Evolutionary conservation across 306 rosid genomes (phyloP).

Genomic region (Trifolium dubium): DNA sequence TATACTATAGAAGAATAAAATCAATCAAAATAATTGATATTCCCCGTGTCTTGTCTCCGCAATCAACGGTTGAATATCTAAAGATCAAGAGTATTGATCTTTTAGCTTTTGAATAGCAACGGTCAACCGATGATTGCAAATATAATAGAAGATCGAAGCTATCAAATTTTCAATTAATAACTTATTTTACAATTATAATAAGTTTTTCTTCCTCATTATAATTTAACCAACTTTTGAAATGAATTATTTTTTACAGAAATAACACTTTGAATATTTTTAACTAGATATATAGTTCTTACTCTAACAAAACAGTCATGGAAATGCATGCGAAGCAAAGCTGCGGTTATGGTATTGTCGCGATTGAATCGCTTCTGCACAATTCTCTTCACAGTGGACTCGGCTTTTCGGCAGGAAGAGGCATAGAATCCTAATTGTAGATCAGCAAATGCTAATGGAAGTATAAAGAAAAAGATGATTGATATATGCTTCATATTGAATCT

Average conservation of each 20-base stretch:
- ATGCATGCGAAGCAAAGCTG: conserved; percentile 63
- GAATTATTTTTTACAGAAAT: neutral
- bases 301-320: conserved; percentile 67
- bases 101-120: neutral
- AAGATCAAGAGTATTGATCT: neutral
- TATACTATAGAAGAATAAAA: neutral
- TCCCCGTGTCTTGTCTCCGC: neutral
- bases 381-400: conserved; percentile 49
- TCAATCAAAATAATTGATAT: neutral
- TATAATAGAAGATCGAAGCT: neutral
- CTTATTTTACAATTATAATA: neutral
- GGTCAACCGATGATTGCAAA: neutral
- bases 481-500: conserved; percentile 37
- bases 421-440: conserved; percentile 42
- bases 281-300: conserved; percentile 41
- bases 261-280: neutral
- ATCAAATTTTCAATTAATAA: neutral
- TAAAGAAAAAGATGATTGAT: conserved; percentile 12
- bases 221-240: neutral
- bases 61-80: neutral
- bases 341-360: conserved; percentile 48
- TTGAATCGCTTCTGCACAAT: conserved; percentile 48
- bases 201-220: neutral
- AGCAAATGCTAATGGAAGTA: conserved; percentile 36
- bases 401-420: conserved; percentile 44